phyloP scores from a whole-genome alignment of 108 stramenopile species.

The Chaetoceros muelleri region DNA sequence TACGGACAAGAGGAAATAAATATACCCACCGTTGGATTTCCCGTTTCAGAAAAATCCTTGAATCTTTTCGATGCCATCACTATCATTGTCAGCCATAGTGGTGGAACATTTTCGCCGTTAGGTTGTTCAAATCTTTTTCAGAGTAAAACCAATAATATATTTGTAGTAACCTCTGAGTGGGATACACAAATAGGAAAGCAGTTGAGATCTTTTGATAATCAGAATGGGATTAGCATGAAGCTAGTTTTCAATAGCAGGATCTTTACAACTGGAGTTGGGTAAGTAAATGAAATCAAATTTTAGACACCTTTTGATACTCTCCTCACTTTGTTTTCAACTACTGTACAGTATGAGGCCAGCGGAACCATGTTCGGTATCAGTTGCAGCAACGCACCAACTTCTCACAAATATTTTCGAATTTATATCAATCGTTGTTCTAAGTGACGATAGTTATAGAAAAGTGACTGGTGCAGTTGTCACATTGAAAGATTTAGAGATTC shows the following conservation, averaged over 20 bases:
- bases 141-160: constrained; percentile 36
- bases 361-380: constrained; percentile 61
- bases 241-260: constrained; percentile 30
- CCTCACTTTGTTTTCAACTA: not conserved
- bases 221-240: constrained; percentile 6
- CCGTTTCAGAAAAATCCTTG: constrained; percentile 22
- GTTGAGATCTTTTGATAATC: constrained; percentile 31
- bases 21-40: constrained; percentile 45
- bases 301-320: too few relatives aligned
- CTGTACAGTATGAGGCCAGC: constrained; percentile 33
- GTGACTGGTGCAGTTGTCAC: constrained; percentile 36
- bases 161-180: constrained; percentile 47
- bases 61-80: constrained; percentile 49
- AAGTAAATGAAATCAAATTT: not conserved
- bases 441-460: constrained; percentile 29
- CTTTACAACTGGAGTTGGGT: constrained; percentile 54
- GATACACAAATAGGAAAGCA: constrained; percentile 70
- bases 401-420: constrained; percentile 56
- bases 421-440: constrained; percentile 36
- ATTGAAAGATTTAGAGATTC: constrained; percentile 37
- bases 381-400: constrained; percentile 58
- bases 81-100: constrained; percentile 59
- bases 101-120: constrained; percentile 59
- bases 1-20: constrained; percentile 47
- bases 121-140: constrained; percentile 46